Conservation (phyloP, 2,329 filamentous ascomycete genomes). For the Botrytis pseudocinerea region DNA sequence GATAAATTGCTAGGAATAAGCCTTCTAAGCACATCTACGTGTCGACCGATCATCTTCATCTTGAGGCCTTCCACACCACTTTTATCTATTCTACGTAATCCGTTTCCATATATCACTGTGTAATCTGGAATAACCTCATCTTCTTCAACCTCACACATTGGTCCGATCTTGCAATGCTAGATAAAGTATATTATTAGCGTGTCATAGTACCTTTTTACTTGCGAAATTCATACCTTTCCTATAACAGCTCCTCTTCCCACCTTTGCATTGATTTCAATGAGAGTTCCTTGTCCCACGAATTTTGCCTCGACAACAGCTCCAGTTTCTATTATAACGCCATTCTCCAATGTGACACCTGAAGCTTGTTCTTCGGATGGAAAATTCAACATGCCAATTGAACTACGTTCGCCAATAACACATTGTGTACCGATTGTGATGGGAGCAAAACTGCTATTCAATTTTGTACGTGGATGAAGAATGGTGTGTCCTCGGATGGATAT, state of each 20-base stretch:
- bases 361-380: constrained; percentile 30
- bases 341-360: constrained; percentile 52
- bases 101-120: constrained; percentile 69
- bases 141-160: constrained; percentile 59
- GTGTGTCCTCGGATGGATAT: constrained; percentile 77
- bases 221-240: constrained; percentile 54
- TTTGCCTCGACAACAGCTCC: constrained; percentile 58
- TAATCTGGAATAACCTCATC: constrained; percentile 63
- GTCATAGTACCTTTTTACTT: background rate
- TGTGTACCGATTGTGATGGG: constrained; percentile 78
- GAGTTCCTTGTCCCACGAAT: constrained; percentile 53
- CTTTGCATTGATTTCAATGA: constrained; percentile 61
- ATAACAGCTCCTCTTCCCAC: constrained; percentile 62
- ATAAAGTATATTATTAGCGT: constrained; percentile 20
- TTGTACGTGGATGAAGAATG: constrained; percentile 82
- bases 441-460: constrained; percentile 75
- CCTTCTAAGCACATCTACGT: constrained; percentile 66
- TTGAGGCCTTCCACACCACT: constrained; percentile 63
- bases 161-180: constrained; percentile 70
- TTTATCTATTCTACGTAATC: constrained; percentile 57
- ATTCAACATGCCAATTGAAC: constrained; percentile 53
- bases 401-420: constrained; percentile 77
- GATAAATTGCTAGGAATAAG: constrained; percentile 62
- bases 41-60: constrained; percentile 63
- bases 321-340: constrained; percentile 63